Evolutionary conservation across 2,329 filamentous ascomycete species (phyloP).

Genomic region (Parascedosporium putredinis): DNA sequence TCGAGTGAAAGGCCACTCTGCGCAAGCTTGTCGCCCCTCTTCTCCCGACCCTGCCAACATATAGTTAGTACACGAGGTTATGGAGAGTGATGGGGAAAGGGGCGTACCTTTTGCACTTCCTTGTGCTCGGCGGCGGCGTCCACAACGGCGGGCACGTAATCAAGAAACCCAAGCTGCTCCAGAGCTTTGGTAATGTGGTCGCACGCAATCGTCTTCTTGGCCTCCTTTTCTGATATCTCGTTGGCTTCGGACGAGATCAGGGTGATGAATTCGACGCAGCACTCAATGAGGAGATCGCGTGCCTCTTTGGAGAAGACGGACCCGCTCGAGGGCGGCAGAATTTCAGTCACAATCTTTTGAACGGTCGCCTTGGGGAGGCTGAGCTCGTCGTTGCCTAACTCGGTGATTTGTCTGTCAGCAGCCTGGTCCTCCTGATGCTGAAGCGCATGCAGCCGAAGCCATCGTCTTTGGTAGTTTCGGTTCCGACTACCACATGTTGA

Average conservation of each 20-base stretch:
- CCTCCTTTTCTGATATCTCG: conserved; percentile 96
- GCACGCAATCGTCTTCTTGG: conserved; percentile 97
- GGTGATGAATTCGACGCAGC: conserved; percentile 98
- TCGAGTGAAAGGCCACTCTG: conserved; percentile 87
- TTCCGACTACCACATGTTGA: neutral
- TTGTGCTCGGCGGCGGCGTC: conserved; percentile 87
- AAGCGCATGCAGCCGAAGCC: neutral
- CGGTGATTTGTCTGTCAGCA: too few relatives aligned
- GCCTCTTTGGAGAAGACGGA: conserved; percentile 91
- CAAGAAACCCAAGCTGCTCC: conserved; percentile 81
- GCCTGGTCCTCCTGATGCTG: conserved; percentile 20
- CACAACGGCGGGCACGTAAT: conserved; percentile 81
- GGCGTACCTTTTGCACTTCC: conserved; percentile 72
- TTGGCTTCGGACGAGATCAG: conserved; percentile 98
- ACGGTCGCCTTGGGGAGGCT: conserved; percentile 59
- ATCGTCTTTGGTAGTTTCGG: neutral
- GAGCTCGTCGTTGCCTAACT: conserved; percentile 49
- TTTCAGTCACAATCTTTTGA: conserved; percentile 88
- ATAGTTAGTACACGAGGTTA: conserved; percentile 45
- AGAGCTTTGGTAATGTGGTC: conserved; percentile 96
- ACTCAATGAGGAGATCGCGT: conserved; percentile 90
- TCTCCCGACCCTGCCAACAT: conserved; percentile 66
- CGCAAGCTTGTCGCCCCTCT: conserved; percentile 95
- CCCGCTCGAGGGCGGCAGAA: conserved; percentile 64
- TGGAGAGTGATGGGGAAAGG: conserved; percentile 38